phyloP scores from a whole-genome alignment of 2,329 filamentous ascomycete species.

The Aspergillus calidoustus region DNA sequence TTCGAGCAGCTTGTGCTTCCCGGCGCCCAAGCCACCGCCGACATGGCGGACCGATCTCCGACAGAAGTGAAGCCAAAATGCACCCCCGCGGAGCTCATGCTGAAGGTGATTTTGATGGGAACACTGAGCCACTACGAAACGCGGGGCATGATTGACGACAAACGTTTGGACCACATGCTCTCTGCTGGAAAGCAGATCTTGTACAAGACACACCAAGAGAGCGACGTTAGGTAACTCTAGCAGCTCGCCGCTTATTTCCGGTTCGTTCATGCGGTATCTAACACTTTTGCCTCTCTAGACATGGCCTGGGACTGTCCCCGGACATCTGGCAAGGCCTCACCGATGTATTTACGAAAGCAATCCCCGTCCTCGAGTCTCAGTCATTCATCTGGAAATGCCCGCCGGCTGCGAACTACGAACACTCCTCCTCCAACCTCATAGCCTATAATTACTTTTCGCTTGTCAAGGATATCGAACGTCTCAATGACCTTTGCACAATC shows the following conservation, averaged over 20 bases:
- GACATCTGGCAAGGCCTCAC: constrained; percentile 65
- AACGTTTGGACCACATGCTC: constrained; percentile 61
- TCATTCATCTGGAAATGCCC: constrained; percentile 66
- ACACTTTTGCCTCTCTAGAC: constrained; percentile 40
- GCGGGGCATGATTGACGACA: constrained; percentile 63
- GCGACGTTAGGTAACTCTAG: constrained; percentile 53
- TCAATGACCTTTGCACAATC: constrained; percentile 66
- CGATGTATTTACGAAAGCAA: constrained; percentile 61
- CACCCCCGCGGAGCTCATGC: constrained; percentile 52
- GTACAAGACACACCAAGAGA: constrained; percentile 61
- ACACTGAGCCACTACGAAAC: constrained; percentile 64
- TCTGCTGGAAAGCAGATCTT: constrained; percentile 65
- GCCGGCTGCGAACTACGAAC: constrained; percentile 60
- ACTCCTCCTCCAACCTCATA: constrained; percentile 64
- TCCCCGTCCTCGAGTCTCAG: constrained; percentile 64
- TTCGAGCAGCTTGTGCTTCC: not conserved
- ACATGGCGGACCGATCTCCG: constrained; percentile 39
- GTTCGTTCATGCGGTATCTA: constrained; percentile 6
- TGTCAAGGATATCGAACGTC: constrained; percentile 65
- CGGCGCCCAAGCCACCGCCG: constrained; percentile 16
- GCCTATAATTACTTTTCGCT: constrained; percentile 62
- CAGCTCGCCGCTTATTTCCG: not conserved
- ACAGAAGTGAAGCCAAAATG: constrained; percentile 42
- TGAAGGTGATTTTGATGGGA: constrained; percentile 53
- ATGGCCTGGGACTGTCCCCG: constrained; percentile 60